A percentile compares a stretch with the other conserved stretches of the same genome.
phyloP scores from a whole-genome alignment of 2,329 filamentous ascomycete genomes.

The Paecilomyces sp. region DNA sequence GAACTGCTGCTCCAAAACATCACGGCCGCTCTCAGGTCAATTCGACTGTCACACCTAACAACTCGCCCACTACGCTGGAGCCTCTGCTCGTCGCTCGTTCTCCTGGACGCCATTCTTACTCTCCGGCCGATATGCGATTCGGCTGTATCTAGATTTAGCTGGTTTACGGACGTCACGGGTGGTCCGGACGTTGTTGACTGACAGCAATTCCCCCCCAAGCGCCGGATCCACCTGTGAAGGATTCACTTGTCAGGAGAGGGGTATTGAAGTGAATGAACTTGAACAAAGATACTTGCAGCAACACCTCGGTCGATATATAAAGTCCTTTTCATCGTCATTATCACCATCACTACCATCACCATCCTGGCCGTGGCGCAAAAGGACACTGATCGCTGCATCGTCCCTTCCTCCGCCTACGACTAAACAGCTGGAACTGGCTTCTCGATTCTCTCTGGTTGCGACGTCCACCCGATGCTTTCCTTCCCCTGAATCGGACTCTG shows the following conservation, averaged over 20 bases:
- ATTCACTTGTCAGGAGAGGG: not conserved
- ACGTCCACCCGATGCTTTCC: not conserved
- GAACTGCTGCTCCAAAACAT: constrained; percentile 17
- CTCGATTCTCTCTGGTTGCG: not conserved
- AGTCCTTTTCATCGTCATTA: not conserved
- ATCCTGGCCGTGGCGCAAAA: not conserved
- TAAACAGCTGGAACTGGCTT: not conserved
- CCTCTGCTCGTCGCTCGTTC: not conserved
- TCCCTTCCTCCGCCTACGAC: not conserved
- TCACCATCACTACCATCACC: not conserved
- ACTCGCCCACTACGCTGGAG: not conserved
- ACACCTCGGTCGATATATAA: not conserved
- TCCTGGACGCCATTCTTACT: not conserved
- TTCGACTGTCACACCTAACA: not conserved
- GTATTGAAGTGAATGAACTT: not conserved
- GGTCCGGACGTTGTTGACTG: constrained; percentile 14
- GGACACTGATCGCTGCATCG: not conserved
- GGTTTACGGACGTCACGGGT: constrained; percentile 16
- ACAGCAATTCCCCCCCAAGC: constrained; percentile 4
- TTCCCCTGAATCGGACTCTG: not conserved
- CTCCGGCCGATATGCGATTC: constrained; percentile 15
- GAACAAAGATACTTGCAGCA: not conserved
- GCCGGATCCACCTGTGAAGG: not conserved
- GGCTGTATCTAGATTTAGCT: constrained; percentile 9
- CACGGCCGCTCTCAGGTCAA: not conserved